A percentile compares a stretch with the other conserved stretches of the same genome.
These are phyloP conservation scores for Bonnemaisonia californica DNA, from an alignment of 31 red algal genomes.

Conservation along the genomic window DNA sequence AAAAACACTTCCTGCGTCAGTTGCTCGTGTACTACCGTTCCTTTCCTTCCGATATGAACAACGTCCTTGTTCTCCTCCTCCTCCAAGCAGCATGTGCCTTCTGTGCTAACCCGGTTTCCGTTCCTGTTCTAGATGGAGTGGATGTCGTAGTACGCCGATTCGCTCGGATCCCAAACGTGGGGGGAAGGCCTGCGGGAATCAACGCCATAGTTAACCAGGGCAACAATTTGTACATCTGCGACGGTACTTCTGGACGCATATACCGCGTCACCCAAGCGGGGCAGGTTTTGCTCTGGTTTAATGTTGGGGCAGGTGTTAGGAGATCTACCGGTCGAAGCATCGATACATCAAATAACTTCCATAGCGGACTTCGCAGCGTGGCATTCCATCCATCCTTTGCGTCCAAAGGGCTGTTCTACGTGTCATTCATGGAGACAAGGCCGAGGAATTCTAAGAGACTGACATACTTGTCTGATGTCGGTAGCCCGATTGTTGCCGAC, in stretches of 20 bases:
- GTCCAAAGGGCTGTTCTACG: neutral
- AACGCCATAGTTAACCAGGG: neutral
- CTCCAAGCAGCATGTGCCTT: neutral
- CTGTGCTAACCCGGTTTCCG: neutral
- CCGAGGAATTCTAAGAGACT: neutral
- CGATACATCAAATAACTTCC: neutral
- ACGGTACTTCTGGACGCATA: neutral
- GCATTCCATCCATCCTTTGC: neutral
- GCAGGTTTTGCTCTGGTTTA: neutral
- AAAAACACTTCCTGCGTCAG: too few relatives aligned
- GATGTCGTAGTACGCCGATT: neutral
- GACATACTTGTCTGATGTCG: neutral
- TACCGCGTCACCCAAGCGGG: neutral
- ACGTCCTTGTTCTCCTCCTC: neutral
- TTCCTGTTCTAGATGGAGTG: neutral
- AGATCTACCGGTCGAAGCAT: neutral
- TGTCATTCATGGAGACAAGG: neutral
- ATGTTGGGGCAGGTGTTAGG: neutral
- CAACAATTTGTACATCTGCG: neutral
- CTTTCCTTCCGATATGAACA: too few relatives aligned
- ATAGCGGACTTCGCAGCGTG: neutral
- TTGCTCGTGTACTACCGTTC: too few relatives aligned
- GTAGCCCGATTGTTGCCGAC: neutral
- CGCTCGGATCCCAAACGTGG: neutral
- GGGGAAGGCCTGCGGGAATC: neutral